Evolutionary conservation across 192 early-diverging fungal genomes (phyloP), one percentile per base, ranked within the genome.

Genomic region (Coemansia sp.): DNA sequence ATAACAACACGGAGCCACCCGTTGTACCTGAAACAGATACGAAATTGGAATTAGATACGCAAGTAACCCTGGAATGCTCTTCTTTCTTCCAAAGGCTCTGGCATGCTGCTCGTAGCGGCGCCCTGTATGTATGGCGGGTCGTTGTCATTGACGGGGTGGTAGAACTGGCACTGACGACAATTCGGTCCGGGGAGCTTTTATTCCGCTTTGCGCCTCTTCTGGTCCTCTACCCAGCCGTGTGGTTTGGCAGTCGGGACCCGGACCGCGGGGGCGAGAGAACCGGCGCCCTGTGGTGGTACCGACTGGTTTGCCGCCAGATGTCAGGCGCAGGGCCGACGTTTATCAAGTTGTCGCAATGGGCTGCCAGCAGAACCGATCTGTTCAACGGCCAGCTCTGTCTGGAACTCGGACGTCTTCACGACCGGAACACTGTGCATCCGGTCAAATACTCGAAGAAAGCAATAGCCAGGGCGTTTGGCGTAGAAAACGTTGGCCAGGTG

Each of bases 341-440:
- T 80, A 94, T 96, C 63, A 99, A 99, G 86, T 70, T 97, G 16
- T 89, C 92, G 6, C 97, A 99, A 86, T 99, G 95, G 92, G 92
- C 95, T 0, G 93, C 92, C 37, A 96, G 95, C 16, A 82, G 97
- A 37, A 88, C 89, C 18, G 97, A 99, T 68, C 74, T 99, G 3
- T 93, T 97, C 48, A 90, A 89, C 5, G 69, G 75, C 2, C 87
- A 87, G 70, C 75, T 97, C 18, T 96, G 95, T 68, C 57, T 64
- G 13, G 87, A 88, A 51, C 85, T 99, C 0, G 87, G 88, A 10
- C 88, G 85, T 51, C 83, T 99, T 12, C 97, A 99, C 54, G 92
- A 92, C 48, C 71, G 89, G 19, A 93, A 92, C 21, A 83, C 72
- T 19, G 87, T 92, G 8, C 97, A 99, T 71, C 84, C 92, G 11